Evolutionary conservation across 495 filamentous ascomycete species (phyloP), one percentile per base, ranked within the genome.

Genomic region (Poronia punctata): DNA sequence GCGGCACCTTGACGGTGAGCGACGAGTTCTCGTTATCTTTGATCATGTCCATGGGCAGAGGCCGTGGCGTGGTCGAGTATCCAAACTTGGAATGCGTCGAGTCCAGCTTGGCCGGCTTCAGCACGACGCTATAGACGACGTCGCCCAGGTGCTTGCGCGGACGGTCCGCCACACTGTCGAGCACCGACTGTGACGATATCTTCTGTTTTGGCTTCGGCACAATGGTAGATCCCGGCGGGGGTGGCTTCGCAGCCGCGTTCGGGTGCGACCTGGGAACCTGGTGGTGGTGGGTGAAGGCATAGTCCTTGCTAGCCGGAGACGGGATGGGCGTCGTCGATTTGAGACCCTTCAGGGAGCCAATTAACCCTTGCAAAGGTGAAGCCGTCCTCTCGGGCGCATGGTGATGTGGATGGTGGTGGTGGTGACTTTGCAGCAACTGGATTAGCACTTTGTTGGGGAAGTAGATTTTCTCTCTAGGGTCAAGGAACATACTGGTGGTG

Each of bases 21-120:
- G 88, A 94, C 55, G 86, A 95, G 45, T 97, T 97, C 49, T 88
- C 84, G 27, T 86, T 84, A 16, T 76, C 78, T 48, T 87, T 79
- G 49, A 92, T 93, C 7, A 78, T 64, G 4, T 66, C 61, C 56
- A 58, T 53, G 3, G 87, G 89, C 4, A 95, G 64, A 10, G 84
- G 84, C 21, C 73, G 76, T 1, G 89, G 86, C 5, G 74, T 85
- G 12, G 75, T 83, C 24, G 71, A 76, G 58, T 76, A 90, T 22
- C 78, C 79, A 50, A 74, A 77, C 54, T 78, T 82, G 45, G 69
- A 72, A 53, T 74, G 65, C 5, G 52, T 53, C 5, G 47, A 45
- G 22, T 67, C 60, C 7, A 62, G 39, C 32, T 69, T 46, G 72
- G 84, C 47, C 66, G 69, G 47, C 71, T 80, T 50, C 64, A 94